Base-by-base conservation (phyloP, 768 basidiomycete species). In the Pleurotus sapidus region DNA sequence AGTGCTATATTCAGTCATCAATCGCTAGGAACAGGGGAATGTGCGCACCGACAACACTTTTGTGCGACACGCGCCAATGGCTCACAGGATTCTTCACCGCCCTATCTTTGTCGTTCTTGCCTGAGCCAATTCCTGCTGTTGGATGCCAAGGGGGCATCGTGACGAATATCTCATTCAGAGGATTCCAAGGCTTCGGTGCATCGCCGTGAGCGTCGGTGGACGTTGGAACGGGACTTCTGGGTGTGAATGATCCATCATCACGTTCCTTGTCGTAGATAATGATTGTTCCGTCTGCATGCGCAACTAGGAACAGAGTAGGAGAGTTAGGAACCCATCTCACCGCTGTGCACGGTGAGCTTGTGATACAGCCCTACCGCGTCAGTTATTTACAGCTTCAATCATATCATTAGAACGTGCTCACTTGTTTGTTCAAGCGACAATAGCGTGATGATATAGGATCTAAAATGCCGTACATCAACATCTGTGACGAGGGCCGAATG, bases 231-330 rank as follows among this genome's bases (percentile, higher is more conserved):
- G 89, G 88, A 49, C 84, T 77, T 57, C 84, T 79, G 0, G 87
- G 82, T 1, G 75, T 82, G 65, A 94, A 94, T 2, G 77, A 64
- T 14, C 91, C 91, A 59, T 96, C 94, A 48, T 94, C 93, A 30
- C 91, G 87, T 63, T 95, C 93, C 65, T 88, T 93, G 72, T 95
- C 94, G 64, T 93, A 95, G 15, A 94, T 84, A 39, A 95, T 81
- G 59, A 96, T 87, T 4, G 93, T 88, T 4, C 94, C 94, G 62
- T 96, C 92, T 20, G 89, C 89, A 67, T 95, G 91, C 5, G 91
- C 89, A 14, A 87, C 92, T 30, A 95, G 79, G 67, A 96, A 95
- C 15, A 94, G 80, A 38, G 88, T 87, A 1, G 86, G 76, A 0
- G 91, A 91, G 3, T 82, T 79, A 6, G 92, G 91, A 5, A 95